These are phyloP conservation scores for Lentinula boryana DNA, from an alignment of 768 basidiomycete genomes.

Conservation along the genomic window DNA sequence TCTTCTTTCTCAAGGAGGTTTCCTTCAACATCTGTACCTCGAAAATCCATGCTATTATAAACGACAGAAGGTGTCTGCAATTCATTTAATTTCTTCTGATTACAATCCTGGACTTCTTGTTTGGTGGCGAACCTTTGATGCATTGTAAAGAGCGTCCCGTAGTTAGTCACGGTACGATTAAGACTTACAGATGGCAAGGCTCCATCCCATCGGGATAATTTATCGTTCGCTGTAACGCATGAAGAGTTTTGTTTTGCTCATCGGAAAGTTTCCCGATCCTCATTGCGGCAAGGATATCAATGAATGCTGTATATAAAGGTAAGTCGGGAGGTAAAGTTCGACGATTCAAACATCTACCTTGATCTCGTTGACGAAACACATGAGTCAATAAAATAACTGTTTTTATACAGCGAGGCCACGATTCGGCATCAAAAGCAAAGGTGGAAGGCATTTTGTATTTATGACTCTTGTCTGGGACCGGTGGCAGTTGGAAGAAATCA, in stretches of 20 bases:
- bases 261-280: conserved; percentile 58
- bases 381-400: conserved; percentile 43
- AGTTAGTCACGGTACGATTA: background rate
- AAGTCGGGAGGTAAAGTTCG: background rate
- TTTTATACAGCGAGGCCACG: conserved; percentile 52
- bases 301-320: background rate
- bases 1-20: conserved; percentile 21
- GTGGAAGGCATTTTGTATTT: conserved; percentile 35
- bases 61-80: conserved; percentile 30
- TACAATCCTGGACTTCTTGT: conserved; percentile 72
- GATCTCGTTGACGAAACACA: conserved; percentile 71
- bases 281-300: conserved; percentile 82
- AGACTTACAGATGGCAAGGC: conserved; percentile 70
- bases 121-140: conserved; percentile 64
- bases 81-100: conserved; percentile 48
- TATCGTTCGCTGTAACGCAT: conserved; percentile 49
- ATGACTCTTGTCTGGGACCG: conserved; percentile 44
- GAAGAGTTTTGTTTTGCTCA: conserved; percentile 51
- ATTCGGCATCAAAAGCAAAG: conserved; percentile 62
- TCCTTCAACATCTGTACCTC: conserved; percentile 33
- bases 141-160: background rate
- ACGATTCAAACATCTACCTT: conserved; percentile 21
- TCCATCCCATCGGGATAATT: conserved; percentile 64
- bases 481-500: conserved; percentile 80
- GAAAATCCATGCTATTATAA: conserved; percentile 39